Base-by-base conservation (phyloP, 495 filamentous ascomycete species). In the Penicillium manginii region DNA sequence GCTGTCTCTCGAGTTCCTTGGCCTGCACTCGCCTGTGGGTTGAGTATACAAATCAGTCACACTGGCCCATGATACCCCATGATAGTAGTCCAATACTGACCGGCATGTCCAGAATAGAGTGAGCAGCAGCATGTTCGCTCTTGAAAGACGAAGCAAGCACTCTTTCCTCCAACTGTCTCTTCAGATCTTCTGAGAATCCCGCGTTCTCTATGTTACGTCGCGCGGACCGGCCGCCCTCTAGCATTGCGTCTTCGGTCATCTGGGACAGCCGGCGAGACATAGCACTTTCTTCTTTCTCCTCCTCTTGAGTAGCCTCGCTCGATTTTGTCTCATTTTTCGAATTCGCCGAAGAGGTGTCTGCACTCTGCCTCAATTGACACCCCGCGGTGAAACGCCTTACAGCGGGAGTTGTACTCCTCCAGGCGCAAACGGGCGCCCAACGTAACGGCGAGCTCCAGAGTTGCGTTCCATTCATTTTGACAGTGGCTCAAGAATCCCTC, bases 101-200 rank as follows among this genome's bases (percentile, higher is more conserved):
- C 2, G 90, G 85, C 69, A 93, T 72, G 37, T 83, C 73, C 0
- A 82, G 81, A 61, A 91, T 79, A 2, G 88, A 80, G 57, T 96
- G 87, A 2, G 90, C 87, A 51, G 79, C 71, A 14, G 88, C 77
- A 77, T 96, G 68, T 29, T 93, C 83, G 49, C 78, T 84, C 55
- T 78, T 81, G 71, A 97, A 96, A 23, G 86, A 79, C 21, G 87
- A 83, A 40, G 80, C 82, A 54, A 86, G 83, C 4, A 98, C 81
- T 63, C 88, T 87, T 61, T 88, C 86, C 52, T 93, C 84, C 4
- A 98, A 79, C 55, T 84, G 73, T 59, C 75, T 74, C 66, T 91
- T 96, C 58, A 98, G 75, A 57, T 96, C 92, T 17, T 92, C 89
- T 53, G 87, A 88, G 77, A 98, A 96, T 29, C 90, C 91, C 47